phyloP scores from a whole-genome alignment of 805 yeast genomes.

The Lachancea thermotolerans region DNA sequence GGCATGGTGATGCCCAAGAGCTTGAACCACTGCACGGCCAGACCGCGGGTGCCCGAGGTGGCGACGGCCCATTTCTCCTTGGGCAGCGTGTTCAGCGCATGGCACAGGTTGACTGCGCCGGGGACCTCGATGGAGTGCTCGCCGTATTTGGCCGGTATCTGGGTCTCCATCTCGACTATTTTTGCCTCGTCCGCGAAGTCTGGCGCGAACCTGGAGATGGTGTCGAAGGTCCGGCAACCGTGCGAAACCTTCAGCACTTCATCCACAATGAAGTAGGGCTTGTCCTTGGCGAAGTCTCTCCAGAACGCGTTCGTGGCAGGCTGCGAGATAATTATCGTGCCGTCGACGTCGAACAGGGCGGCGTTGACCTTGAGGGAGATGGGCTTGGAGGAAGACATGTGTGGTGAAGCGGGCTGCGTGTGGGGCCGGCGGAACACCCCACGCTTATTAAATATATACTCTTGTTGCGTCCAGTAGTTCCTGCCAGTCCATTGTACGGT shows the following conservation, averaged over 20 bases:
- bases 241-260: constrained; percentile 69
- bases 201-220: constrained; percentile 67
- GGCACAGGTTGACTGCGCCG: constrained; percentile 63
- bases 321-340: constrained; percentile 78
- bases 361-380: constrained; percentile 36
- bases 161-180: constrained; percentile 59
- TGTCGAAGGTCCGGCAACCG: constrained; percentile 79
- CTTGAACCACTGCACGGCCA: constrained; percentile 75
- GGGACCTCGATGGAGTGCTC: constrained; percentile 67
- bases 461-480: too few species aligned
- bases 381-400: constrained; percentile 19
- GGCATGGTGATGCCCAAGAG: constrained; percentile 59
- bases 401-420: too few species aligned
- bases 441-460: too few species aligned
- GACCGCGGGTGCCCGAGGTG: constrained; percentile 70
- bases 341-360: constrained; percentile 76
- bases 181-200: constrained; percentile 61
- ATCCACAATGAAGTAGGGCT: constrained; percentile 64
- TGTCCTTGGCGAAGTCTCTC: constrained; percentile 62
- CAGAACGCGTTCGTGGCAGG: constrained; percentile 78
- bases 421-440: too few species aligned
- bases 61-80: constrained; percentile 76
- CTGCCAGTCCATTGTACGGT: too few species aligned
- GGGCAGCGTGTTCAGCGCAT: constrained; percentile 44
- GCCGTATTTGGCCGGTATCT: constrained; percentile 66